These are phyloP conservation scores for Eimeria mitis DNA, from an alignment of 169 alveolate genomes.

Conservation along the genomic window DNA sequence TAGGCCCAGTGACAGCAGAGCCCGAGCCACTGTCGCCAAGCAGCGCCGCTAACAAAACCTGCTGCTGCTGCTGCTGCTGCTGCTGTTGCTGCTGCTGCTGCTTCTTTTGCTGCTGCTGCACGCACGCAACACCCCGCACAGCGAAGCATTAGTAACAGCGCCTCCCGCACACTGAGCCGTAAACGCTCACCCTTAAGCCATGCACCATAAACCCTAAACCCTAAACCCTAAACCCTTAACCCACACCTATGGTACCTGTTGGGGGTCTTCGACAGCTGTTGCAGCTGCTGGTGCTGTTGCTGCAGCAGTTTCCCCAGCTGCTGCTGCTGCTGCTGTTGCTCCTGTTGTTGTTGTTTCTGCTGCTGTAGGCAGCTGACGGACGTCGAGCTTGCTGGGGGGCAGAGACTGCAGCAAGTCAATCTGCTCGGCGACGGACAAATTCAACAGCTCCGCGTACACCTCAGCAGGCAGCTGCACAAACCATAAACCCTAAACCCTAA, in stretches of 20 bases:
- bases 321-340: background rate
- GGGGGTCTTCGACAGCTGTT: background rate
- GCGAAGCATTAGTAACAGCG: background rate
- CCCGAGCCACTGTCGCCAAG: background rate
- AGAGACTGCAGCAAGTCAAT: background rate
- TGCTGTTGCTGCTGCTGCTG: slow-evolving; percentile 7
- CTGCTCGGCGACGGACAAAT: background rate
- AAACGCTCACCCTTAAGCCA: background rate
- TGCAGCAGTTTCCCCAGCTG: background rate
- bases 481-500: background rate
- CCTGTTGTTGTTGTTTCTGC: background rate
- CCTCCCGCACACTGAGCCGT: too few species aligned
- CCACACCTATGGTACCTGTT: background rate
- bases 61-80: slow-evolving; percentile 9
- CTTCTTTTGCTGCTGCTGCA: background rate
- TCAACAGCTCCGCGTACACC: background rate
- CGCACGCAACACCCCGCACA: background rate
- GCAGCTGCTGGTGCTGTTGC: background rate
- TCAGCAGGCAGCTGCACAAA: slow-evolving; percentile 31
- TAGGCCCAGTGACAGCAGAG: background rate
- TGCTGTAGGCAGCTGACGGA: background rate
- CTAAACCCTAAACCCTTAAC: background rate
- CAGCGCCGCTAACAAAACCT: background rate
- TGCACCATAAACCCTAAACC: background rate
- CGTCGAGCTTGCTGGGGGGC: slow-evolving; percentile 23